phyloP scores from a whole-genome alignment of 164 flowering plant species.

The Tinospora cordifolia region DNA sequence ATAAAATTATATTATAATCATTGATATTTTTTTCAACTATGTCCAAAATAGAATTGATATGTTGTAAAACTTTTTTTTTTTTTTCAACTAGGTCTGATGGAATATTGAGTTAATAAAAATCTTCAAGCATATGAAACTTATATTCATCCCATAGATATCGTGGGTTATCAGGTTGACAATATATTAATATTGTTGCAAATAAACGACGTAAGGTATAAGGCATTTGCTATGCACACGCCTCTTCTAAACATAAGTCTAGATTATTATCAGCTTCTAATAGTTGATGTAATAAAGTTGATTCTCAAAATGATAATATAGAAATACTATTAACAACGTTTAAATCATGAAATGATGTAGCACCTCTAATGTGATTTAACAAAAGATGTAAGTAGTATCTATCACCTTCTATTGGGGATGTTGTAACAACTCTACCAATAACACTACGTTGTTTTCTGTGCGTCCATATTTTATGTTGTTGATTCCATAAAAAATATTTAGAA shows the following conservation, averaged over 20 bases:
- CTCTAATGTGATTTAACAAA: background rate
- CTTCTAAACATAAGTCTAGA: background rate
- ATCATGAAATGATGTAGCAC: background rate
- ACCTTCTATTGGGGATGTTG: background rate
- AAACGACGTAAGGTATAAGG: background rate
- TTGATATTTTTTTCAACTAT: background rate
- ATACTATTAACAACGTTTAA: background rate
- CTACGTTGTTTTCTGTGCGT: no score
- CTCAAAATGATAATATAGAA: background rate
- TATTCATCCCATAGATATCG: no score
- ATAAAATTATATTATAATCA: background rate
- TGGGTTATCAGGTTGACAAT: no score
- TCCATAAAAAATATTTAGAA: no score
- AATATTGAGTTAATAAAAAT: no score
- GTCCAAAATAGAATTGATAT: background rate
- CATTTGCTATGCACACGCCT: background rate
- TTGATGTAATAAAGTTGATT: background rate
- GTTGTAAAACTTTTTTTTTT: background rate
- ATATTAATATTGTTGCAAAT: background rate
- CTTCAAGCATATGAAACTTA: no score
- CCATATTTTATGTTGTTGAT: no score
- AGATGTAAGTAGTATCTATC: slow-evolving; percentile 2
- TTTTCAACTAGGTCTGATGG: background rate
- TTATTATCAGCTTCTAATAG: background rate
- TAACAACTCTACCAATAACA: background rate